These are phyloP conservation scores for Pleurotus pulmonarius DNA, from an alignment of 768 basidiomycete species.

Conservation along the genomic window DNA sequence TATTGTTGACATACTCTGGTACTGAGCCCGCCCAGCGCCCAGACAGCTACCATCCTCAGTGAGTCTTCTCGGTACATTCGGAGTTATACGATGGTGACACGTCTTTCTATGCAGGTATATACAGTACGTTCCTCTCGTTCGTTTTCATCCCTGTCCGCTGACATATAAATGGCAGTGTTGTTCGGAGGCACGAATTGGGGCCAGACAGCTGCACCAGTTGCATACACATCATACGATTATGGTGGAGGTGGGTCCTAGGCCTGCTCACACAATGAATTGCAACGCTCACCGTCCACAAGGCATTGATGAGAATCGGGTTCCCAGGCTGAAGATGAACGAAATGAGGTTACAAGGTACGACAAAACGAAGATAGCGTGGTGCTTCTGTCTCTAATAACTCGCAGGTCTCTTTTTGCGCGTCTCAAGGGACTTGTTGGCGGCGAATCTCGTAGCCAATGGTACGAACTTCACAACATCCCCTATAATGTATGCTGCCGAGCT, in stretches of 20 bases:
- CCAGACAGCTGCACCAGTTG: constrained; percentile 50
- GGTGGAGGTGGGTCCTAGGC: constrained; percentile 34
- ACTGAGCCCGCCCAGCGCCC: constrained; percentile 23
- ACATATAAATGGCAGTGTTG: constrained; percentile 32
- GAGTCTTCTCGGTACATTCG: constrained; percentile 14
- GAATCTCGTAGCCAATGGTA: constrained; percentile 44
- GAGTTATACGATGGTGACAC: constrained; percentile 13
- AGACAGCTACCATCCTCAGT: constrained; percentile 52
- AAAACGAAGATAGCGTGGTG: background rate
- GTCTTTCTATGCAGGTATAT: constrained; percentile 30
- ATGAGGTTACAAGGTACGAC: constrained; percentile 47
- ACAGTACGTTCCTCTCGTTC: constrained; percentile 30
- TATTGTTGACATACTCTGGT: too few species aligned
- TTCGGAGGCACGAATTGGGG: constrained; percentile 69
- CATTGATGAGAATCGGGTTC: constrained; percentile 51
- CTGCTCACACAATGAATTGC: background rate
- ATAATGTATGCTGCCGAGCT: constrained; percentile 44
- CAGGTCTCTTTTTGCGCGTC: constrained; percentile 50
- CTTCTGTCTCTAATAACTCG: background rate
- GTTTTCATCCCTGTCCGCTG: background rate
- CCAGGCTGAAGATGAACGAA: constrained; percentile 46
- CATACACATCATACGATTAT: constrained; percentile 62
- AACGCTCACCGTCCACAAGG: constrained; percentile 21
- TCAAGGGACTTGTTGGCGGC: constrained; percentile 43
- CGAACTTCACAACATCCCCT: constrained; percentile 41